Evolutionary conservation across 495 filamentous ascomycete genomes (phyloP).

Genomic region (Xylaria venustula): DNA sequence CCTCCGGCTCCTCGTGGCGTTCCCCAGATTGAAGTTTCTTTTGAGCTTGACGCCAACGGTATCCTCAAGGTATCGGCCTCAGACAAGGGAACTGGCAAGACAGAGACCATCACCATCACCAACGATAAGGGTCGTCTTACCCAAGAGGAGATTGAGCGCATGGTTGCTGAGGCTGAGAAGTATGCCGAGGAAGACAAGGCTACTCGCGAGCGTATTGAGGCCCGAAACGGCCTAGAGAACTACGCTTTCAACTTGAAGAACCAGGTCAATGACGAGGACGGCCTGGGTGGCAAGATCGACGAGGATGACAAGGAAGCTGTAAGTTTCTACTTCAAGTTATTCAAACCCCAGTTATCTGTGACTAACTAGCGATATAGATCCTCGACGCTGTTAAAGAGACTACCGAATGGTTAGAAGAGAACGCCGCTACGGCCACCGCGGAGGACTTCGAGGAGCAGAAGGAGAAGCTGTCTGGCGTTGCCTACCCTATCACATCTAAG

Average conservation of each 20-base stretch:
- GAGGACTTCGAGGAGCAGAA: slow-evolving; percentile 99
- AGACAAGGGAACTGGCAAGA: slow-evolving; percentile 97
- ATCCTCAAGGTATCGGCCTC: slow-evolving; percentile 93
- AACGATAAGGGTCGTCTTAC: slow-evolving; percentile 97
- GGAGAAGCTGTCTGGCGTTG: slow-evolving; percentile 95
- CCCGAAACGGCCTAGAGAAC: slow-evolving; percentile 94
- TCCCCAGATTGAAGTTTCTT: slow-evolving; percentile 96
- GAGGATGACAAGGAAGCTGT: slow-evolving; percentile 98
- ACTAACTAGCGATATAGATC: slow-evolving; percentile 52
- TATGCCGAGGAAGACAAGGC: slow-evolving; percentile 99
- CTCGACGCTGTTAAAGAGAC: slow-evolving; percentile 97
- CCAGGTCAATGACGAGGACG: slow-evolving; percentile 96
- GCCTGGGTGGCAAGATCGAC: slow-evolving; percentile 95
- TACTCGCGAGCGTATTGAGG: slow-evolving; percentile 88
- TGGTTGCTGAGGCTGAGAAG: slow-evolving; percentile 96
- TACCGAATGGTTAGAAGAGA: slow-evolving; percentile 96
- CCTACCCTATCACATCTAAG: slow-evolving; percentile 99
- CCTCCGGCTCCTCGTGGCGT: slow-evolving; percentile 93
- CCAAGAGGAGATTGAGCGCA: slow-evolving; percentile 97
- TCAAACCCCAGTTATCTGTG: background rate
- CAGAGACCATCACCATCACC: slow-evolving; percentile 94
- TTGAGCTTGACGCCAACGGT: slow-evolving; percentile 96
- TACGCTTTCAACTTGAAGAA: slow-evolving; percentile 98
- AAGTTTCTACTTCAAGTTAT: slow-evolving; percentile 32
- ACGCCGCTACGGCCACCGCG: slow-evolving; percentile 75